Base-by-base conservation (phyloP, 2,329 filamentous ascomycete genomes). In the Cercospora berteroae region DNA sequence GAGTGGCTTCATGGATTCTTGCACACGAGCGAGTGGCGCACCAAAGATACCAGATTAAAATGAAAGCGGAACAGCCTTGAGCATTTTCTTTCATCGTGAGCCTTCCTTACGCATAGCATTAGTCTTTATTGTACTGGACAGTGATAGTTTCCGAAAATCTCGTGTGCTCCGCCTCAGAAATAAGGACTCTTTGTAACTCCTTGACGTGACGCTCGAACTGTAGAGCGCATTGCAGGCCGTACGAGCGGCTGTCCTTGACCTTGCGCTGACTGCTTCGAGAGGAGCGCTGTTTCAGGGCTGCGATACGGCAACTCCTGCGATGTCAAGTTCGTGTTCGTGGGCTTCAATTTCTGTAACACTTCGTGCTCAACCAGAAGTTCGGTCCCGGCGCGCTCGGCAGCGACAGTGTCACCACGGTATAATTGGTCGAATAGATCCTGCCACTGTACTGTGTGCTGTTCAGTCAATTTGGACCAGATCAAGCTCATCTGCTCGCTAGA, bases 381-480 rank as follows among this genome's bases (percentile, higher is more conserved):
- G 2, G 36, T 25, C 1, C 58, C 58, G 5, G 58, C 58, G 39
- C 23, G 29, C 18, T 23, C 36, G 20, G 58, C 58, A 23, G 58
- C 58, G 23, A 12, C 58, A 10, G 23, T n/a, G 36, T 60, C 20
- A 16, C 58, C 58, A 5, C 39, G 4, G 20, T 44, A 20, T 20
- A 60, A 29, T n/a, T 18, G 10, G 10, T 23, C 58, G 33, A 60
- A 36, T 20, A 60, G 20, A 44, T 36, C 33, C 25, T 48, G 18
- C 58, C 58, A 60, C 18, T 29, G 13, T 18, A 23, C 20, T 27
- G 36, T 60, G 13, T 60, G 33, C 33, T 39, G 12, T 5, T 42
- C 12, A 5, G 31, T 60, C 29, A 60, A 31, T 8, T 60, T 60
- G 36, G n/a, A 44, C 58, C 58, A 60, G 9, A 60, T 60, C 58